These are phyloP conservation scores for Colletotrichum siamense DNA, from an alignment of 2,329 filamentous ascomycete species.

Conservation along the genomic window DNA sequence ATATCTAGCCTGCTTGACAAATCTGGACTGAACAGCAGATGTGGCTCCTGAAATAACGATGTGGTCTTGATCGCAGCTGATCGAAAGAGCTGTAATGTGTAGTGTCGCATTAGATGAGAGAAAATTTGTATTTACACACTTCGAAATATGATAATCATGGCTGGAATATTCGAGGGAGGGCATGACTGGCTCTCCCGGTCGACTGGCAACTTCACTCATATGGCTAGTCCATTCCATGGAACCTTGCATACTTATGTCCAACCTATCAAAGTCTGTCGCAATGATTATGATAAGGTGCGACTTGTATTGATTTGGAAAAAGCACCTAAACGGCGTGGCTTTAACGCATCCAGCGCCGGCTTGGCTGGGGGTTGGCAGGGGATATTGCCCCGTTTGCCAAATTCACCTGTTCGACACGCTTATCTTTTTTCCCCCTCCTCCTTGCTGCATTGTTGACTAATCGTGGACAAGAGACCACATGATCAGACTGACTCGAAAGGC, in stretches of 20 bases:
- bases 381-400: background rate
- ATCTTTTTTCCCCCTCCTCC: background rate
- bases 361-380: background rate
- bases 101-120: no score
- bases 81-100: background rate
- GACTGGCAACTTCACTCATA: background rate
- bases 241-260: background rate
- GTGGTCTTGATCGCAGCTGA: background rate
- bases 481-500: background rate
- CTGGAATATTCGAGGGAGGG: background rate
- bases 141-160: no score
- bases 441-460: background rate
- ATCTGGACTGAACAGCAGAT: background rate
- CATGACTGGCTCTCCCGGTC: background rate
- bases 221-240: background rate
- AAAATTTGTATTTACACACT: no score
- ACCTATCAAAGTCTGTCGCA: background rate
- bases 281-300: rapidly evolving
- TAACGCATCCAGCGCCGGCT: background rate
- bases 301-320: background rate
- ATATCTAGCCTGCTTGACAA: background rate
- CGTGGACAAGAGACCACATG: background rate
- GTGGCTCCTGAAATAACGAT: background rate
- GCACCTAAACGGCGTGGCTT: background rate
- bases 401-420: background rate